A percentile compares a stretch with the other conserved stretches of the same genome.
phyloP scores from a whole-genome alignment of 495 filamentous ascomycete species.

The Podospora australis region DNA sequence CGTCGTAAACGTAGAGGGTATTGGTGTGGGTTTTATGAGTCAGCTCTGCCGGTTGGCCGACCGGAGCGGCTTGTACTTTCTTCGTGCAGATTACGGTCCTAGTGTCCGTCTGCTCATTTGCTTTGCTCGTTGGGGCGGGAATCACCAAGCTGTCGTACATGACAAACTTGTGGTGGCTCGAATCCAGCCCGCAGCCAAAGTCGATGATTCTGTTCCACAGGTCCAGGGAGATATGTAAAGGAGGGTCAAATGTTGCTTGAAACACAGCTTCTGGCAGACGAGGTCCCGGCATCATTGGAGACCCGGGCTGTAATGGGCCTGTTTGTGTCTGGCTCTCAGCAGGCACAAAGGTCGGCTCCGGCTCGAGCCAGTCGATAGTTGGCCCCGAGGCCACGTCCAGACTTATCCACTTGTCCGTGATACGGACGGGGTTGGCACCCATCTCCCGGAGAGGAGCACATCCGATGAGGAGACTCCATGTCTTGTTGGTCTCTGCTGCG shows the following conservation, averaged over 20 bases:
- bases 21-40: constrained; percentile 53
- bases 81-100: constrained; percentile 32
- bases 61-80: constrained; percentile 25
- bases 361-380: constrained; percentile 63
- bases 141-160: constrained; percentile 67
- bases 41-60: constrained; percentile 30
- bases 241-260: constrained; percentile 75
- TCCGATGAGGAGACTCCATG: constrained; percentile 59
- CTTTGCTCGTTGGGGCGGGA: constrained; percentile 32
- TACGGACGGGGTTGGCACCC: constrained; percentile 51
- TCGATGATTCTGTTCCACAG: constrained; percentile 62
- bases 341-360: constrained; percentile 41
- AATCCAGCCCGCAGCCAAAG: constrained; percentile 44
- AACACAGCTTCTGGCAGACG: constrained; percentile 73
- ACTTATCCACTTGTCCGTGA: constrained; percentile 63
- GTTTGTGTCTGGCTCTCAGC: constrained; percentile 29
- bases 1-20: constrained; percentile 63
- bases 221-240: constrained; percentile 63
- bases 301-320: constrained; percentile 19
- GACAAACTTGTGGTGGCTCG: constrained; percentile 43
- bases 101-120: constrained; percentile 35
- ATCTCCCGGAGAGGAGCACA: constrained; percentile 47
- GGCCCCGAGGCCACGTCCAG: constrained; percentile 44
- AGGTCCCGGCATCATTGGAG: constrained; percentile 22
- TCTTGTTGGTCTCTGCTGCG: constrained; percentile 29